phyloP scores from a whole-genome alignment of 805 yeast genomes.

The Candida peoriensis region DNA sequence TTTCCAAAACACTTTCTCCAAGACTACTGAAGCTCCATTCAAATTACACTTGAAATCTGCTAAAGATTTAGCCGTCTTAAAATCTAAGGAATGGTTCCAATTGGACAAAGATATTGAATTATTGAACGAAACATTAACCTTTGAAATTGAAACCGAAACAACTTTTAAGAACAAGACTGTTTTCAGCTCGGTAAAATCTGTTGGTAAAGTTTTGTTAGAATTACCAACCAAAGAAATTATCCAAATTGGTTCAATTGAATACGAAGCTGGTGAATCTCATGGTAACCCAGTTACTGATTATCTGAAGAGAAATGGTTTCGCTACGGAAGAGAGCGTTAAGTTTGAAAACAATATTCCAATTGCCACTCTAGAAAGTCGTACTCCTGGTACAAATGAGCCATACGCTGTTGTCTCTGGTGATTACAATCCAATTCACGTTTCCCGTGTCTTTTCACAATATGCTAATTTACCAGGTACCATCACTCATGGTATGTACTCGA shows the following conservation, averaged over 20 bases:
- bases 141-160: conserved; percentile 83
- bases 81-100: conserved; percentile 98
- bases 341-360: conserved; percentile 90
- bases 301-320: conserved; percentile 83
- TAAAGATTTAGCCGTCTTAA: conserved; percentile 89
- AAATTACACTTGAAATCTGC: conserved; percentile 67
- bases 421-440: conserved; percentile 96
- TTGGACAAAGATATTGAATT: conserved; percentile 67
- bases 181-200: conserved; percentile 74
- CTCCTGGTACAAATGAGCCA: conserved; percentile 95
- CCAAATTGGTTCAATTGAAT: conserved; percentile 77
- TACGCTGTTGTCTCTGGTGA: conserved; percentile 98
- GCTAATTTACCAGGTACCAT: conserved; percentile 96
- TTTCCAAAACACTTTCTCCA: conserved; percentile 88
- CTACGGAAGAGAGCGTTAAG: conserved; percentile 89
- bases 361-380: conserved; percentile 53
- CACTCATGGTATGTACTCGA: conserved; percentile 98
- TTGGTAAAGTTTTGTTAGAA: conserved; percentile 83
- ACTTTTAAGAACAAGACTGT: conserved; percentile 73
- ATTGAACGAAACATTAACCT: conserved; percentile 74
- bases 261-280: conserved; percentile 86
- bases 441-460: conserved; percentile 88
- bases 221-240: conserved; percentile 86
- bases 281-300: conserved; percentile 98
- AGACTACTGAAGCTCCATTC: conserved; percentile 80